Evolutionary conservation across 2,329 filamentous ascomycete genomes (phyloP).

Genomic region (Pezicula neosporulosa): DNA sequence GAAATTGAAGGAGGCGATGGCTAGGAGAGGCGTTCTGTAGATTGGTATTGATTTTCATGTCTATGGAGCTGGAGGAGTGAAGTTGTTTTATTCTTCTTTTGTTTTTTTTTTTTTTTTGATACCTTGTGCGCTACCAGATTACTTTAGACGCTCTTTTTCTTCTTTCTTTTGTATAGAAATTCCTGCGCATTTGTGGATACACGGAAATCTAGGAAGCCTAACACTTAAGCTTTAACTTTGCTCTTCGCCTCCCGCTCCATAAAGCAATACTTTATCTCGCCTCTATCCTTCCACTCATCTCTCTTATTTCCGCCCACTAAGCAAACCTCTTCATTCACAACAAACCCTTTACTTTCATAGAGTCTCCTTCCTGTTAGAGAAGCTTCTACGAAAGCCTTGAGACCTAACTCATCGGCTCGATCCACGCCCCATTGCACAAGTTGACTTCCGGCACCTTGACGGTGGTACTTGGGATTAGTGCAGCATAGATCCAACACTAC

Average conservation of each 20-base stretch:
- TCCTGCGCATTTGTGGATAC: no score
- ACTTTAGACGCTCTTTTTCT: no score
- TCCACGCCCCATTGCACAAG: conserved; percentile 24
- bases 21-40: no score
- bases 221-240: background rate
- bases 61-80: no score
- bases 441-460: conserved; percentile 19
- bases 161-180: no score
- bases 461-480: conserved; percentile 23
- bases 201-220: background rate
- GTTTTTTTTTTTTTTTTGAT: no score
- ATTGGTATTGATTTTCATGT: no score
- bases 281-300: conserved; percentile 19
- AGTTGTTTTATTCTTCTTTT: no score
- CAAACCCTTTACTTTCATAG: conserved; percentile 24
- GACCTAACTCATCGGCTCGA: conserved; percentile 21
- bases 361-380: conserved; percentile 9
- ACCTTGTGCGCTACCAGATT: no score
- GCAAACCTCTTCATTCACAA: conserved; percentile 12
- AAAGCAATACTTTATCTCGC: conserved; percentile 3
- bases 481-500: conserved; percentile 23
- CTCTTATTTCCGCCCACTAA: conserved; percentile 16
- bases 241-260: conserved; percentile 6
- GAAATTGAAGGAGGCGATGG: no score
- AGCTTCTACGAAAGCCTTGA: conserved; percentile 24